Evolutionary conservation across 139 green algal genomes (phyloP).

Genomic region (Chlorella sorokiniana): DNA sequence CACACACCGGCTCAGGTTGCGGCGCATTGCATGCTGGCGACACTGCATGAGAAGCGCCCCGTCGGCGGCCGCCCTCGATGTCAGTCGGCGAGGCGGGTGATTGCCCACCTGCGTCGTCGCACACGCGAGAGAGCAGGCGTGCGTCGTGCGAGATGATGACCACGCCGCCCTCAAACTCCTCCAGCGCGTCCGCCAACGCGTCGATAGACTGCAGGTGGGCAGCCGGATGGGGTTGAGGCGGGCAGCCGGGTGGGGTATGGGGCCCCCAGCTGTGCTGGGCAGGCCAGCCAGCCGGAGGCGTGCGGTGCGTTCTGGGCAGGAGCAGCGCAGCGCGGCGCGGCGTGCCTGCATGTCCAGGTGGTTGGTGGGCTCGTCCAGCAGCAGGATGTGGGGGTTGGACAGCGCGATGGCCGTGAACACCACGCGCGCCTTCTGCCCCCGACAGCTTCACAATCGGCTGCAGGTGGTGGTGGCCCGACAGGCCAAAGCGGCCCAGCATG

Average conservation of each 20-base stretch:
- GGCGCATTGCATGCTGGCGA: no score
- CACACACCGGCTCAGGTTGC: neutral
- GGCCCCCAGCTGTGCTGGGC: no score
- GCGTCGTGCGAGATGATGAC: slow-evolving; percentile 97
- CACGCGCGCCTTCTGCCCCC: slow-evolving; percentile 96
- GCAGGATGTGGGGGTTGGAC: slow-evolving; percentile 90
- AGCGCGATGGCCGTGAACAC: slow-evolving; percentile 96
- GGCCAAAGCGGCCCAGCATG: slow-evolving; percentile 88
- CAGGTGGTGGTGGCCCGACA: slow-evolving; percentile 95
- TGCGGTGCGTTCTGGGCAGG: neutral
- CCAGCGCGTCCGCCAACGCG: slow-evolving; percentile 89
- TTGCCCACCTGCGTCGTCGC: slow-evolving; percentile 80
- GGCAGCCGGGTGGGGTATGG: neutral
- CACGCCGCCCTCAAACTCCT: slow-evolving; percentile 95
- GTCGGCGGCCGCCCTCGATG: neutral
- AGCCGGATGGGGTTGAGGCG: neutral
- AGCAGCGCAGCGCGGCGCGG: neutral
- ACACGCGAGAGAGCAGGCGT: slow-evolving; percentile 90
- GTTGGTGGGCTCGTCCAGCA: slow-evolving; percentile 95
- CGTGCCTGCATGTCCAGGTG: slow-evolving; percentile 95
- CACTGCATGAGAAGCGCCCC: neutral
- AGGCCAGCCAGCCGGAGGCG: neutral
- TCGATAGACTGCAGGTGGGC: slow-evolving; percentile 87
- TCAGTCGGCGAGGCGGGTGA: no score
- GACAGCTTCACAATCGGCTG: slow-evolving; percentile 97